Evolutionary conservation across 345 rosid genomes (phyloP).

Genomic region (Eucalyptus pauciflora): DNA sequence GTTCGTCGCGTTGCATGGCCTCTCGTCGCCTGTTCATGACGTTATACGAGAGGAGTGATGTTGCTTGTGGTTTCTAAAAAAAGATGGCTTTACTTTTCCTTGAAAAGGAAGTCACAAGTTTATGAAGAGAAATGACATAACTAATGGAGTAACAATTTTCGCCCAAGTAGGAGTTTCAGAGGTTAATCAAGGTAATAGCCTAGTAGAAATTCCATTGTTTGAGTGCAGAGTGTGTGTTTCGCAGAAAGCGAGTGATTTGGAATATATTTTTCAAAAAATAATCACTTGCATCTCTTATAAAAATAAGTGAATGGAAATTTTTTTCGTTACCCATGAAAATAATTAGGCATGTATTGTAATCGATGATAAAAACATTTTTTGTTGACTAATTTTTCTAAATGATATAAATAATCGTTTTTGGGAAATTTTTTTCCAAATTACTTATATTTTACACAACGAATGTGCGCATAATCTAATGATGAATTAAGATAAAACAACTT

Average conservation of each 20-base stretch:
- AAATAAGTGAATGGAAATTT: no score
- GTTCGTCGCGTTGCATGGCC: not conserved
- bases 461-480: no score
- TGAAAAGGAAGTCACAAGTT: not conserved
- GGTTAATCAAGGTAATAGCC: not conserved
- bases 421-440: no score
- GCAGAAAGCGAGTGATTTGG: accelerated
- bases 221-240: not conserved
- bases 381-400: no score
- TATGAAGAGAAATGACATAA: not conserved
- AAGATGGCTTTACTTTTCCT: not conserved
- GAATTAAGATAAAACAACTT: no score
- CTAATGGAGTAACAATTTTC: not conserved
- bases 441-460: no score
- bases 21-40: not conserved
- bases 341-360: no score
- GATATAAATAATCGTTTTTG: no score
- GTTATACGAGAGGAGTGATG: not conserved
- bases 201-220: not conserved
- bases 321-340: no score
- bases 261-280: no score
- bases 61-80: accelerated
- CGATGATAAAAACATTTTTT: no score
- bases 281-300: no score
- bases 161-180: not conserved